Percentiles rank a stretch among this genome's conserved stretches.
These are phyloP conservation scores for Boletus huronensis DNA, from an alignment of 768 basidiomycete species.

Conservation along the genomic window DNA sequence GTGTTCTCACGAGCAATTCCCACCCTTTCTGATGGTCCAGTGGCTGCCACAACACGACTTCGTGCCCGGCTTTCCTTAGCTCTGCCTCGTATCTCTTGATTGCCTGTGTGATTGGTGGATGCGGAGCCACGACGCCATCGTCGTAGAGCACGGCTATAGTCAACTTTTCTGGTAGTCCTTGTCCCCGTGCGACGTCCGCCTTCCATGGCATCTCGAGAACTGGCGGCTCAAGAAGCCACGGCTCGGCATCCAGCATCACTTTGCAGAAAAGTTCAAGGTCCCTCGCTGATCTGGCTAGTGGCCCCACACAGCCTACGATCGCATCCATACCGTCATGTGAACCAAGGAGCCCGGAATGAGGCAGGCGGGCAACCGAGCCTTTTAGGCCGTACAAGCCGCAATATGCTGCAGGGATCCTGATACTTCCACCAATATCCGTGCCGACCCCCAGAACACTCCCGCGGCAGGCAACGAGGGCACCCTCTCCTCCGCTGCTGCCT, in stretches of 20 bases:
- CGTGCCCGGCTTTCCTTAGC: constrained; percentile 45
- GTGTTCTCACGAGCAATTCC: constrained; percentile 42
- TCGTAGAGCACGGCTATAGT: constrained; percentile 48
- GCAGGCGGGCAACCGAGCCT: constrained; percentile 47
- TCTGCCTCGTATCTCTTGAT: constrained; percentile 38
- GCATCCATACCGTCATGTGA: constrained; percentile 54
- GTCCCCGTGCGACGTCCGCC: constrained; percentile 36
- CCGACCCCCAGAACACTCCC: constrained; percentile 42
- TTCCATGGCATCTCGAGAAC: constrained; percentile 51
- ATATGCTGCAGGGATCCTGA: constrained; percentile 41
- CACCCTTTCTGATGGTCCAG: constrained; percentile 42
- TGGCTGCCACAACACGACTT: constrained; percentile 49
- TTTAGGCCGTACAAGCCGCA: constrained; percentile 44
- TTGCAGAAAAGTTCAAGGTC: constrained; percentile 48
- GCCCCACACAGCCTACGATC: constrained; percentile 48
- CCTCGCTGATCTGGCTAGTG: constrained; percentile 45
- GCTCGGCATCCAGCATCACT: constrained; percentile 43
- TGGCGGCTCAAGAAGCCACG: constrained; percentile 46
- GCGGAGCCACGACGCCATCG: constrained; percentile 48
- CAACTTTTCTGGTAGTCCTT: constrained; percentile 39
- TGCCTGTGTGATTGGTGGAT: constrained; percentile 45
- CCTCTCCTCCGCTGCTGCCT: constrained; percentile 49
- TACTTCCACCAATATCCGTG: constrained; percentile 49
- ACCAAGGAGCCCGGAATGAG: constrained; percentile 47
- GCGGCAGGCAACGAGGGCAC: constrained; percentile 41